A percentile compares a stretch with the other conserved stretches of the same genome.
Conservation (phyloP, 2,329 filamentous ascomycete species). For the Thermoascus crustaceus region DNA sequence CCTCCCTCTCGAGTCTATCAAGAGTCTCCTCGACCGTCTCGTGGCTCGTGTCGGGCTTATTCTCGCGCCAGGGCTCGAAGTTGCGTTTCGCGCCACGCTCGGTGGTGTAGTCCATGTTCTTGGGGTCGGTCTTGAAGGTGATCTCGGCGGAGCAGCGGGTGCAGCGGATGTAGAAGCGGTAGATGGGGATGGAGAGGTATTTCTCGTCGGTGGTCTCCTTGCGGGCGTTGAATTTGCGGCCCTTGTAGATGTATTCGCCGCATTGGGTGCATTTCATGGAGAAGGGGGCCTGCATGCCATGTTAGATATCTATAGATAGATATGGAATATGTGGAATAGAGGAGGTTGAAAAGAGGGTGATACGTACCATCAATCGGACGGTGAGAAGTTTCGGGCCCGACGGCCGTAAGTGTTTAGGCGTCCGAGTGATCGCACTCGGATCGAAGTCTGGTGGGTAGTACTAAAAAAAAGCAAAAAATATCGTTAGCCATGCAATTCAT, state of each 20-base stretch:
- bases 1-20: conserved; percentile 72
- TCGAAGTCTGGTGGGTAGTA: conserved; percentile 76
- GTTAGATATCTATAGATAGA: too few species aligned
- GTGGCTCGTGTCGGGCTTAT: conserved; percentile 47
- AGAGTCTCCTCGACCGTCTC: conserved; percentile 84
- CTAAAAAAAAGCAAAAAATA: conserved; percentile 8
- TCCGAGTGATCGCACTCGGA: conserved; percentile 66
- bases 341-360: too few species aligned
- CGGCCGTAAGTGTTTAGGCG: conserved; percentile 47
- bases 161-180: conserved; percentile 84
- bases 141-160: conserved; percentile 81
- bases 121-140: conserved; percentile 88
- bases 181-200: conserved; percentile 82
- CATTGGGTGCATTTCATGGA: conserved; percentile 64
- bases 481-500: background rate
- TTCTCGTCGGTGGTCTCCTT: conserved; percentile 89
- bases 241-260: conserved; percentile 83
- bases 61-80: conserved; percentile 80
- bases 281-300: too few species aligned
- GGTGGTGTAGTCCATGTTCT: conserved; percentile 78
- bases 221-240: conserved; percentile 88
- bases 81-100: conserved; percentile 82
- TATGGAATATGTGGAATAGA: too few species aligned
- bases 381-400: conserved; percentile 73
- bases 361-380: conserved; percentile 87